These are phyloP conservation scores for Termitomyces bulborhizus DNA, from an alignment of 768 basidiomycete species.

Conservation along the genomic window DNA sequence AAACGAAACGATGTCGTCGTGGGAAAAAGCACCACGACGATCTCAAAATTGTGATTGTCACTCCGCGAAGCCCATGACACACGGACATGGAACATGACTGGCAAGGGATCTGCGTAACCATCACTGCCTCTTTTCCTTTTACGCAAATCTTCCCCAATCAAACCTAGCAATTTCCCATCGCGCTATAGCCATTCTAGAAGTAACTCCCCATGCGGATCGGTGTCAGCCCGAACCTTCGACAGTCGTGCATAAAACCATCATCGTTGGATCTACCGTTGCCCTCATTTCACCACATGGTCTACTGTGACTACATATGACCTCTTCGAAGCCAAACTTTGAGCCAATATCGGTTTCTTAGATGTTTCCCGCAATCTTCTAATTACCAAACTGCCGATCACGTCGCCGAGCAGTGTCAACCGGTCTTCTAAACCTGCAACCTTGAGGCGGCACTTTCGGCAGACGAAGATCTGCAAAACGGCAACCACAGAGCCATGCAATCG, in stretches of 20 bases:
- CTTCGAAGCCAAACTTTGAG: conserved; percentile 3
- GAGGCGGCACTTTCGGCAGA: conserved; percentile 1
- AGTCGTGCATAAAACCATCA: background rate
- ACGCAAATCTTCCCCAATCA: conserved; percentile 11
- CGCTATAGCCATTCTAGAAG: conserved; percentile 11
- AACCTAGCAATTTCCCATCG: conserved; percentile 3
- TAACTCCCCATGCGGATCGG: background rate
- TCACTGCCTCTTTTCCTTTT: conserved; percentile 11
- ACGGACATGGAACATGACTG: conserved; percentile 1
- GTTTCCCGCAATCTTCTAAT: conserved; percentile 11
- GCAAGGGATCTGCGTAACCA: conserved; percentile 8
- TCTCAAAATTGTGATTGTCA: conserved; percentile 6
- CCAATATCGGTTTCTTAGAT: conserved; percentile 10
- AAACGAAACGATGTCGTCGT: background rate
- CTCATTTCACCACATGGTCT: no score
- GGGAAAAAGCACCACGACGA: conserved; percentile 1
- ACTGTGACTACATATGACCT: no score
- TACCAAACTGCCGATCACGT: conserved; percentile 18
- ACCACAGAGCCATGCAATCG: background rate
- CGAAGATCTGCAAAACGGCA: conserved; percentile 5
- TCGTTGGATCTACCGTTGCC: conserved; percentile 4
- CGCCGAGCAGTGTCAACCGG: conserved; percentile 10
- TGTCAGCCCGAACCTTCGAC: background rate
- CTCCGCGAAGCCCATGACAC: conserved; percentile 14
- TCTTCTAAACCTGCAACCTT: conserved; percentile 3